phyloP scores from a whole-genome alignment of 2,329 filamentous ascomycete genomes.

The Neonectria sp. region DNA sequence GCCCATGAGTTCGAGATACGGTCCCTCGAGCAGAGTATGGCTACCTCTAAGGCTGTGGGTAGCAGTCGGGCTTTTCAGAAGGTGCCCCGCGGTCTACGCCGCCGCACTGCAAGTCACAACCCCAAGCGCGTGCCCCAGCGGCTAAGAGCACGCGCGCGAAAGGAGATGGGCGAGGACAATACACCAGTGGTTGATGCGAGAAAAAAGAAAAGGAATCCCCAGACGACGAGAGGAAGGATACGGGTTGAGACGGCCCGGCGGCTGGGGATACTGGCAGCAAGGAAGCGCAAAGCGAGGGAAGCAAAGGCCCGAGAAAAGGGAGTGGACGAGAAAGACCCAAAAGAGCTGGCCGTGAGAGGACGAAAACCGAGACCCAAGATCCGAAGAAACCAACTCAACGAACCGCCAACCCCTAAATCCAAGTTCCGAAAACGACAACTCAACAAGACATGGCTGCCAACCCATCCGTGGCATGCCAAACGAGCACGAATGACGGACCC shows the following conservation, averaged over 20 bases:
- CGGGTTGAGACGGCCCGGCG: constrained; percentile 83
- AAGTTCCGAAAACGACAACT: constrained; percentile 90
- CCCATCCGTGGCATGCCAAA: constrained; percentile 95
- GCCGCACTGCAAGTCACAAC: constrained; percentile 95
- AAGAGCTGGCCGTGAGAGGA: constrained; percentile 36
- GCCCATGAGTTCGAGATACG: constrained; percentile 92
- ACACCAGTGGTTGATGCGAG: constrained; percentile 83
- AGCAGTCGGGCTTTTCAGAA: constrained; percentile 88
- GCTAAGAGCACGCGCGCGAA: constrained; percentile 77
- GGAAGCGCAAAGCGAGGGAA: constrained; percentile 63
- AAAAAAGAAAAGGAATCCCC: constrained; percentile 75
- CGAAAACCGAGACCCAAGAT: constrained; percentile 72
- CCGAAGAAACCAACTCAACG: constrained; percentile 78
- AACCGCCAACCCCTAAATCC: constrained; percentile 66
- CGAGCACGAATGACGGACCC: constrained; percentile 89
- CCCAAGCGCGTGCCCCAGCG: constrained; percentile 88
- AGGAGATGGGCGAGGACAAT: constrained; percentile 90
- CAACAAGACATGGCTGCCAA: constrained; percentile 94
- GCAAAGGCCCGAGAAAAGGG: constrained; percentile 48
- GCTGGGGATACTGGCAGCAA: constrained; percentile 74
- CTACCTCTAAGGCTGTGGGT: constrained; percentile 74
- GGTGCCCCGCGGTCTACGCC: constrained; percentile 86
- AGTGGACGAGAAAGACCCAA: constrained; percentile 28
- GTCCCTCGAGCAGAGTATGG: constrained; percentile 87
- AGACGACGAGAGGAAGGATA: constrained; percentile 70